These are phyloP conservation scores for Trametes elegans DNA, from an alignment of 768 basidiomycete species.

Conservation along the genomic window DNA sequence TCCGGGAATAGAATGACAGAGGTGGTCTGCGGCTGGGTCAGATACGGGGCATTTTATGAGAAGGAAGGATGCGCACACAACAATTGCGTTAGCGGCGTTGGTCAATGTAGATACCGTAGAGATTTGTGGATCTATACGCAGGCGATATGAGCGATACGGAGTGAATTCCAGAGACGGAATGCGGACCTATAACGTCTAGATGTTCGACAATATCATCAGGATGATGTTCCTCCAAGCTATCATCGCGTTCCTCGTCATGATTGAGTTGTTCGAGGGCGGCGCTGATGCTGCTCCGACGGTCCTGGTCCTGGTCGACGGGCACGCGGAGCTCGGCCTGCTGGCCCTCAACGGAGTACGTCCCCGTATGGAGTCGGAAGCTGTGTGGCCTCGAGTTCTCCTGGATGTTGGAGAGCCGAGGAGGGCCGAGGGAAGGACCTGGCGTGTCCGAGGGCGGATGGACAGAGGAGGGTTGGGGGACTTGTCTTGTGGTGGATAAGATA, in stretches of 20 bases:
- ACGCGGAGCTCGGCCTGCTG: slow-evolving; percentile 41
- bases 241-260: slow-evolving; percentile 10
- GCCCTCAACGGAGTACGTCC: slow-evolving; percentile 38
- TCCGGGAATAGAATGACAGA: slow-evolving; percentile 63
- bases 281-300: slow-evolving; percentile 43
- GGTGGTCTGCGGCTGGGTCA: slow-evolving; percentile 51
- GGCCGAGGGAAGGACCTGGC: not conserved
- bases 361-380: slow-evolving; percentile 1
- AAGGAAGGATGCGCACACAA: slow-evolving; percentile 46
- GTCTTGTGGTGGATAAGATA: slow-evolving; percentile 20
- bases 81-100: slow-evolving; percentile 76
- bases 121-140: slow-evolving; percentile 62
- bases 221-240: slow-evolving; percentile 43
- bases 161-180: not conserved
- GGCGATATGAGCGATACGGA: not conserved
- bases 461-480: not conserved
- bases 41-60: not conserved
- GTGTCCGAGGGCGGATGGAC: not conserved
- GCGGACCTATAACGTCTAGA: slow-evolving; percentile 72
- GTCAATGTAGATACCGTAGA: slow-evolving; percentile 72
- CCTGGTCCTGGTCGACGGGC: slow-evolving; percentile 33
- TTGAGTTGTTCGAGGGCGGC: slow-evolving; percentile 19
- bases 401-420: not conserved
- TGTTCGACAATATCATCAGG: slow-evolving; percentile 83
- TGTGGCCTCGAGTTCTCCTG: slow-evolving; percentile 1